These are phyloP conservation scores for Pholiota conissans DNA, from an alignment of 768 basidiomycete species.

Conservation along the genomic window DNA sequence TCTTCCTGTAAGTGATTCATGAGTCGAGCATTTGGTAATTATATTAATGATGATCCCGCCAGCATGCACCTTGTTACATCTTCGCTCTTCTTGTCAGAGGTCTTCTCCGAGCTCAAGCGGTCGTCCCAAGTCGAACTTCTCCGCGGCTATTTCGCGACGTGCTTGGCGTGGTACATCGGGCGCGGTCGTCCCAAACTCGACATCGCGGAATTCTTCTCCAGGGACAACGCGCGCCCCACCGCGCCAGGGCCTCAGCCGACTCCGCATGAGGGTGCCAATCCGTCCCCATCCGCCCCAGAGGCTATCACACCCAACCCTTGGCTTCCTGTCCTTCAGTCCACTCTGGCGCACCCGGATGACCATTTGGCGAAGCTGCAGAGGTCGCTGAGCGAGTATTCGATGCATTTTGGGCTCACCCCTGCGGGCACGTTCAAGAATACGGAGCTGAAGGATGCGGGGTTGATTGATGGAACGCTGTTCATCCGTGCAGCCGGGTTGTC, in stretches of 20 bases:
- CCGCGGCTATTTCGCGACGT: slow-evolving; percentile 48
- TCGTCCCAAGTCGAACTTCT: slow-evolving; percentile 45
- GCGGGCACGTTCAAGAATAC: slow-evolving; percentile 21
- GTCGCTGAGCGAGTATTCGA: slow-evolving; percentile 49
- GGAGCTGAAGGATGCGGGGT: slow-evolving; percentile 38
- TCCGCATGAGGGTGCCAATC: slow-evolving; percentile 22
- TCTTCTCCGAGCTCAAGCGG: slow-evolving; percentile 27
- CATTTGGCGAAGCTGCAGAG: slow-evolving; percentile 49
- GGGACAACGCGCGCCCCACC: slow-evolving; percentile 19
- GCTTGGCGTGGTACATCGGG: slow-evolving; percentile 50
- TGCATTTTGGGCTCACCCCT: slow-evolving; percentile 41
- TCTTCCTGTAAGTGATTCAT: slow-evolving; percentile 42
- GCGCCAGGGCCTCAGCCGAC: slow-evolving; percentile 21
- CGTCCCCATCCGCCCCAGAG: slow-evolving; percentile 27
- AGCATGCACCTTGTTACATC: slow-evolving; percentile 64
- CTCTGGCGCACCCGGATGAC: slow-evolving; percentile 58
- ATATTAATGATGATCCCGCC: slow-evolving; percentile 4
- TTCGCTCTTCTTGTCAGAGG: slow-evolving; percentile 49
- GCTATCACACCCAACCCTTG: slow-evolving; percentile 53
- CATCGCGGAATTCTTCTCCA: slow-evolving; percentile 46
- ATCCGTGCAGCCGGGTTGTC: slow-evolving; percentile 52
- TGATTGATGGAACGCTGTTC: slow-evolving; percentile 60
- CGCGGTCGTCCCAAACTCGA: slow-evolving; percentile 51
- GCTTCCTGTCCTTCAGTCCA: slow-evolving; percentile 50
- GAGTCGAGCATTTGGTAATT: background rate